These are phyloP conservation scores for Solanum infundibuliforme DNA, from an alignment of 257 asterid species.

Conservation along the genomic window DNA sequence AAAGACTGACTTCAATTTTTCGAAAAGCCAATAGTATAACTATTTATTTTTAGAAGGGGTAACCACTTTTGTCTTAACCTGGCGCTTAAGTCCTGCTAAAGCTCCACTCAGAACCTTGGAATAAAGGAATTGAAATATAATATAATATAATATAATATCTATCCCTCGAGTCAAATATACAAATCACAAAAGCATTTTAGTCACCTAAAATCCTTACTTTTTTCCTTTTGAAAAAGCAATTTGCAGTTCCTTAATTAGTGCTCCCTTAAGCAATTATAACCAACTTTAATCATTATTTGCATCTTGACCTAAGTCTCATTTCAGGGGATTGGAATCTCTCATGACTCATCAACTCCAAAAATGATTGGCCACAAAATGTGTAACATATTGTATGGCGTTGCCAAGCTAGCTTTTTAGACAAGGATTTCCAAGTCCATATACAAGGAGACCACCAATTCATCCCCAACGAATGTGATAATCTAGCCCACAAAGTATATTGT, in stretches of 20 bases:
- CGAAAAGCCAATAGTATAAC: too few relatives aligned
- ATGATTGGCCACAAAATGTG: background rate
- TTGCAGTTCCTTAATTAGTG: background rate
- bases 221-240: background rate
- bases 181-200: background rate
- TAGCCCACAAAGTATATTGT: background rate
- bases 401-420: background rate
- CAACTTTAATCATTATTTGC: background rate
- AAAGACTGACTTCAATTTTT: too few relatives aligned
- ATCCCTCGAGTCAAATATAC: background rate
- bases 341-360: background rate
- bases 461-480: background rate
- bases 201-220: background rate
- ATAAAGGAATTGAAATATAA: too few relatives aligned
- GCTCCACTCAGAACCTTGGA: too few relatives aligned
- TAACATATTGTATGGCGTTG: too few relatives aligned
- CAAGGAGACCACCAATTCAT: background rate
- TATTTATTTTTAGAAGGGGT: too few relatives aligned
- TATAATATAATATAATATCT: too few relatives aligned
- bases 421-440: background rate
- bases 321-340: background rate
- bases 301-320: background rate
- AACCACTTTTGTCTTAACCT: too few relatives aligned
- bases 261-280: background rate
- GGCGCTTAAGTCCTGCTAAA: too few relatives aligned